Conservation (phyloP, 2,329 filamentous ascomycete genomes). For the Aspergillus neoniger region DNA sequence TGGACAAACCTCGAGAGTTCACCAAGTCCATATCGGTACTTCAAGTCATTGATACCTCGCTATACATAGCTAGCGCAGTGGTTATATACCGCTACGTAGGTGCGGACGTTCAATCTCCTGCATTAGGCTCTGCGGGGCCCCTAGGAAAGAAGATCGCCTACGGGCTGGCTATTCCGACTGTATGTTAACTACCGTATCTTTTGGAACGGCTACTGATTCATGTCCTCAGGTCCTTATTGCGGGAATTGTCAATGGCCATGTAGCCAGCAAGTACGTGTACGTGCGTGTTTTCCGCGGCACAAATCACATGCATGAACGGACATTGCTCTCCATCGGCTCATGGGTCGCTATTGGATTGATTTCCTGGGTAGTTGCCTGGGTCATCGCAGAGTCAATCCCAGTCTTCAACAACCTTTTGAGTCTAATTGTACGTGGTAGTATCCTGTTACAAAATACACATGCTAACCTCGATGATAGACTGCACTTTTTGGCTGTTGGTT, state of each 20-base stretch:
- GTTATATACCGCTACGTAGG: conserved; percentile 70
- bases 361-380: conserved; percentile 63
- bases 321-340: conserved; percentile 51
- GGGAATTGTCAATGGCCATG: conserved; percentile 68
- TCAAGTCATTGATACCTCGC: conserved; percentile 60
- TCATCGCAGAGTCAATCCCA: conserved; percentile 70
- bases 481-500: conserved; percentile 69
- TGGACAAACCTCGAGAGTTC: conserved; percentile 62
- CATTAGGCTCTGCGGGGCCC: conserved; percentile 61
- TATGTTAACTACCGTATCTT: conserved; percentile 13
- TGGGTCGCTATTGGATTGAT: conserved; percentile 61
- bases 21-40: conserved; percentile 64
- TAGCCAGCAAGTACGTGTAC: conserved; percentile 67
- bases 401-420: conserved; percentile 67
- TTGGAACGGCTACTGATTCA: background rate
- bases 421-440: conserved; percentile 49
- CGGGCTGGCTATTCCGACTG: conserved; percentile 67
- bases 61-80: conserved; percentile 67
- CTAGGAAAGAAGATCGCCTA: conserved; percentile 65
- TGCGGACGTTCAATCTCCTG: conserved; percentile 61
- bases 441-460: background rate
- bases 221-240: conserved; percentile 61
- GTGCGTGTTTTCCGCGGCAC: conserved; percentile 63
- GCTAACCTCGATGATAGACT: conserved; percentile 33
- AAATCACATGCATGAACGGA: conserved; percentile 54